Percentiles rank a stretch among this genome's conserved stretches.
phyloP scores from a whole-genome alignment of 2,329 filamentous ascomycete species.

The Aspergillus caelatus region DNA sequence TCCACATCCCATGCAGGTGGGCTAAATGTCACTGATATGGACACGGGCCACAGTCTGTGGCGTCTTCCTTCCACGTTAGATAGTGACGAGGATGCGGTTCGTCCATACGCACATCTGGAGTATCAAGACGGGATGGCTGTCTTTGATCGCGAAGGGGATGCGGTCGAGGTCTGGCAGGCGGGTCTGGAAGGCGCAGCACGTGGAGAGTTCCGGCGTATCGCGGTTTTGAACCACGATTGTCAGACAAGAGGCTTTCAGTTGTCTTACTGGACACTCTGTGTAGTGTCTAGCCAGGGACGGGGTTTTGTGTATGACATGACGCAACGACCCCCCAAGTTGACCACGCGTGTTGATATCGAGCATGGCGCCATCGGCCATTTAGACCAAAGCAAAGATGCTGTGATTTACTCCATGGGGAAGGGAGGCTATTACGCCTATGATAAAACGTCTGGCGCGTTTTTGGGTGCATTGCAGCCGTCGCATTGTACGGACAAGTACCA shows the following conservation, averaged over 20 bases:
- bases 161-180: constrained; percentile 50
- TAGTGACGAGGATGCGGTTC: constrained; percentile 35
- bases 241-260: constrained; percentile 52
- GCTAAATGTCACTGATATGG: constrained; percentile 51
- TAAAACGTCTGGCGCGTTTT: constrained; percentile 41
- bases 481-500: constrained; percentile 37
- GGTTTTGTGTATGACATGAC: constrained; percentile 52
- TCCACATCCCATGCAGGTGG: constrained; percentile 52
- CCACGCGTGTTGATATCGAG: constrained; percentile 43
- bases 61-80: constrained; percentile 32
- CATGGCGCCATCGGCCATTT: constrained; percentile 49
- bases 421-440: constrained; percentile 48
- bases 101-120: constrained; percentile 51
- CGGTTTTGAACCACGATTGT: constrained; percentile 45
- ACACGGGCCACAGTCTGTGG: constrained; percentile 47
- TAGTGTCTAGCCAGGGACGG: constrained; percentile 48
- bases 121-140: constrained; percentile 52
- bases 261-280: constrained; percentile 47
- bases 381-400: constrained; percentile 44
- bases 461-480: constrained; percentile 44
- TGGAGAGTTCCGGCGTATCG: constrained; percentile 45
- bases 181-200: constrained; percentile 36
- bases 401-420: constrained; percentile 49
- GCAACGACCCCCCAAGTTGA: constrained; percentile 35
- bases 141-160: constrained; percentile 49